These are phyloP conservation scores for Pseudocercospora crystallina DNA, from an alignment of 2,329 filamentous ascomycete species.

Conservation along the genomic window DNA sequence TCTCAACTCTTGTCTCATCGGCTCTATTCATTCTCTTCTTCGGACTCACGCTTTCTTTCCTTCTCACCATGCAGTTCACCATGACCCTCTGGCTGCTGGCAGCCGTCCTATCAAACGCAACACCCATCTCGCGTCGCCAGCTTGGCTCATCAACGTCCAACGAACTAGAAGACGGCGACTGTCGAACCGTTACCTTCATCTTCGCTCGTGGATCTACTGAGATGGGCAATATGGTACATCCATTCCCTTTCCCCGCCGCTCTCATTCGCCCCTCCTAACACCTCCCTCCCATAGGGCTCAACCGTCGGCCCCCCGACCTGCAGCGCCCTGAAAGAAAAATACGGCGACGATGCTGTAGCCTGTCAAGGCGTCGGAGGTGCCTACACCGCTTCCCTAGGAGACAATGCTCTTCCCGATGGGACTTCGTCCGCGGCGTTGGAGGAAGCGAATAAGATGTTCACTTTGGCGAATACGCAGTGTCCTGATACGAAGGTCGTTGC, in stretches of 20 bases:
- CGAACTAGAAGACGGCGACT: conserved; percentile 33
- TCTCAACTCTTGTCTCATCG: too few species aligned
- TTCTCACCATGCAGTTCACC: conserved; percentile 7
- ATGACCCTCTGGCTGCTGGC: conserved; percentile 18
- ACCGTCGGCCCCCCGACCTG: conserved; percentile 29
- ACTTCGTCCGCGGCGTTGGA: conserved; percentile 23
- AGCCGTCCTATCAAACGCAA: conserved; percentile 4
- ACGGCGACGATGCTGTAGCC: conserved; percentile 23
- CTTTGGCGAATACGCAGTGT: conserved; percentile 27
- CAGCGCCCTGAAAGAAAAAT: conserved; percentile 24
- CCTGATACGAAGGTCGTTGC: conserved; percentile 30
- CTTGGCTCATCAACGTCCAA: conserved; percentile 19
- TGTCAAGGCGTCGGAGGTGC: conserved; percentile 32
- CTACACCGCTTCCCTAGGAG: conserved; percentile 22
- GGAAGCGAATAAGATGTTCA: conserved; percentile 27
- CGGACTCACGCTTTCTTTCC: too few species aligned
- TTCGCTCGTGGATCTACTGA: conserved; percentile 60
- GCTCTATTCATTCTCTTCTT: too few species aligned
- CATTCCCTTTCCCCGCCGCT: too few species aligned
- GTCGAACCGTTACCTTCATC: conserved; percentile 53
- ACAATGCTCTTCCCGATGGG: conserved; percentile 25
- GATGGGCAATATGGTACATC: conserved; percentile 50
- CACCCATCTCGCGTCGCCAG: conserved; percentile 12
- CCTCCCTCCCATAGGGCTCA: conserved; percentile 15
- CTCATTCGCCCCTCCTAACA: neutral